Base-by-base conservation (phyloP, 208 protist genomes). In the Acanthamoeba royreba region DNA sequence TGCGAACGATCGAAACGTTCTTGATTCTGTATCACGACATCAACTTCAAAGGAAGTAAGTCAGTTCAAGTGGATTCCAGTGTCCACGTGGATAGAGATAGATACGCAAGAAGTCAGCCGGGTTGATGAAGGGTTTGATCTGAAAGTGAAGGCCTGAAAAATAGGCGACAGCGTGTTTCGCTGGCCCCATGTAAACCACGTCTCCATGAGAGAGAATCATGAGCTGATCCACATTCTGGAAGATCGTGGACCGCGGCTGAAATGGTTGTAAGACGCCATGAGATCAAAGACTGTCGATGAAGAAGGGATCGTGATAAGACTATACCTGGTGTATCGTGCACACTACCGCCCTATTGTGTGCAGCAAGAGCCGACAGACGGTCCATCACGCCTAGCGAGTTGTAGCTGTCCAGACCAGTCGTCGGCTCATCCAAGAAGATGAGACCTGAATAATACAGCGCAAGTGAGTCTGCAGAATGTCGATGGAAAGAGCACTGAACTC, bases 241-340 rank as follows among this genome's bases (percentile, higher is more conserved):
- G 43, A 92, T 77, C 87, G n/a, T 40, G n/a, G 35, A 58, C 55
- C 61, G 66, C 8, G 87, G 87, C 46, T 72, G 49, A 55, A 72
- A 72, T 2, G 8, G 17, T 8, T 25, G 61, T 0, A 35, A 2
- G 61, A n/a, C 0, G n/a, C 40, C 61, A 8, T 42, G 0, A 17
- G 1, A 72, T 1, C 8, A 55, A 55, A 25, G 49, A 19, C 9
- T 55, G 9, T 9, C 19, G 49, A 55, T 66, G 55, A 66, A 28
- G 25, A 66, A 28, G 19, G 5, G 11, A 35, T 5, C 55, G 4
- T 28, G 55, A 25, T 19, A 55, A 19, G 9, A 28, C 11, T 28
- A 25, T 25, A 72, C 61, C 61, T 92, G 87, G 87, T 92, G 87
- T 40, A 92, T 92, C 55, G 87, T 83, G 55, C 55, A 81, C 3